Evolutionary conservation across 805 yeast genomes (phyloP), one percentile per base, ranked within the genome.

Genomic region (Sugiyamaella boreocaroliniensis): DNA sequence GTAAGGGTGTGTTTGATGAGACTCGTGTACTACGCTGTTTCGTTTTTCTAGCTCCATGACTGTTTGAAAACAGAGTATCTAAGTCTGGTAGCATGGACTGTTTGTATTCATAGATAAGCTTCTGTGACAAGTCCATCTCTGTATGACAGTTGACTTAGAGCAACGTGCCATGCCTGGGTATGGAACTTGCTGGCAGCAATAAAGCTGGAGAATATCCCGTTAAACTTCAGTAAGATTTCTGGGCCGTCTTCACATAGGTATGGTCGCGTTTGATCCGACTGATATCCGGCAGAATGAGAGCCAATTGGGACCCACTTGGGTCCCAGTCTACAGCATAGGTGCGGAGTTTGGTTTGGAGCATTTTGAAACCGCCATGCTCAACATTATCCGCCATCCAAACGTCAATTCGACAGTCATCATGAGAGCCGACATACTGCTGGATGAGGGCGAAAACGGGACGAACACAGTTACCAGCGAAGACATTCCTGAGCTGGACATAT

Each of bases 341-440:
- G 82, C 76, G 2, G 46, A 29, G 11, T 83, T 83, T 59, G 70
- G 70, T 11, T 62, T 73, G 12, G 67, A 66, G 4, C 87, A 89
- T 68, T 89, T 83, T 63, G 82, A 80, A 52, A 70, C 71, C 2
- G 96, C 96, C 5, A 85, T 89, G 90, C 68, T 78, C 44, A 86
- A 88, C 66, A 74, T 89, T 55, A 85, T 89, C 50, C 75, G 77
- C 54, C 88, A 87, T 58, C 97, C 97, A 15, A 86, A 89, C 65
- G 86, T 89, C 69, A 92, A 90, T 69, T 90, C 97, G 10, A 86
- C 97, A 0, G 93, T 89, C 37, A 85, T 90, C 34, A 72, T 92
- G 68, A 73, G 98, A 59, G 95, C 97, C 0, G 97, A 92, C 68
- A 80, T 89, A 20, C 58, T 71, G 19, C 44, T 52, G 20, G 71